These are phyloP conservation scores for Neonectria faginata DNA, from an alignment of 2,329 filamentous ascomycete species.

Conservation along the genomic window DNA sequence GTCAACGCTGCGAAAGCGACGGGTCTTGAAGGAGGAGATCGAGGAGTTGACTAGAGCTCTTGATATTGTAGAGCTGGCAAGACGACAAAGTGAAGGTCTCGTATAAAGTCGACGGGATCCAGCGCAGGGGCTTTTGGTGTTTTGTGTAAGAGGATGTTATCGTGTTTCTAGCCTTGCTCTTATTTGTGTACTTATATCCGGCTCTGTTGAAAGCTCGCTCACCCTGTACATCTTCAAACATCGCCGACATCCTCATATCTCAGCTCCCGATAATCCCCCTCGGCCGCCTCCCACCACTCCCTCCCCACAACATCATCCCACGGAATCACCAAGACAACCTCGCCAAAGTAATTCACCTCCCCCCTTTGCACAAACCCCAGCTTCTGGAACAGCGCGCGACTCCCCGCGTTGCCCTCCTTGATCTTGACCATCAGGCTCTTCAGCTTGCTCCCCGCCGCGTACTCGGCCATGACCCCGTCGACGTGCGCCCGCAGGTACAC, in stretches of 20 bases:
- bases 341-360: constrained; percentile 69
- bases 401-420: constrained; percentile 65
- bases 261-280: constrained; percentile 39
- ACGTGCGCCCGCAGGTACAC: constrained; percentile 72
- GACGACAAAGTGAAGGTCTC: constrained; percentile 21
- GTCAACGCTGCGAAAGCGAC: constrained; percentile 28
- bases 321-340: constrained; percentile 63
- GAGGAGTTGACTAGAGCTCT: constrained; percentile 18
- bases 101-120: background rate
- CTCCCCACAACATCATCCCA: constrained; percentile 44
- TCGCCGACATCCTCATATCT: constrained; percentile 32
- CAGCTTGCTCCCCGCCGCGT: constrained; percentile 45
- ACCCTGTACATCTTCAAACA: background rate
- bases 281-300: constrained; percentile 40
- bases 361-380: constrained; percentile 66
- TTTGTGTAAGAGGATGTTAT: background rate
- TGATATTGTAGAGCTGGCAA: constrained; percentile 37
- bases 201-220: background rate
- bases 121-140: background rate
- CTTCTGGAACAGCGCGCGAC: constrained; percentile 63
- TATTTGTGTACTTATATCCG: background rate
- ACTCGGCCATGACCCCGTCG: constrained; percentile 63
- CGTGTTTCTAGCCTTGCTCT: background rate
- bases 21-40: background rate
- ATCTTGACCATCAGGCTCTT: constrained; percentile 66